Percentiles rank a stretch among this genome's conserved stretches.
Evolutionary conservation across 2,329 filamentous ascomycete species (phyloP).

Genomic region (Alternaria gaisen): DNA sequence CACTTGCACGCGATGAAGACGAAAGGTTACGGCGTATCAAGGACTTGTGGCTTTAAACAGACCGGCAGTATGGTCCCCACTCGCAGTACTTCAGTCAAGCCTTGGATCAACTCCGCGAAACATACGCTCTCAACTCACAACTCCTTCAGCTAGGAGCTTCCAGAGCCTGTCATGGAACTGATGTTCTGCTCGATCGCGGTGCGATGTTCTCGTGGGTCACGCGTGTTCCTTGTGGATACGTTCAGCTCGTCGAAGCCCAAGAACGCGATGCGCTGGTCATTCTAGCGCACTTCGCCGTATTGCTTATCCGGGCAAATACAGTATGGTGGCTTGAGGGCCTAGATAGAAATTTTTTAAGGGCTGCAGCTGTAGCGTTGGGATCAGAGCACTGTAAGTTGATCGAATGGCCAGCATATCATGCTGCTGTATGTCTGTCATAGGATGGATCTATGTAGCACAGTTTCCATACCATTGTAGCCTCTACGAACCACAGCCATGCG

Average conservation of each 20-base stretch:
- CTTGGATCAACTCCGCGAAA: neutral
- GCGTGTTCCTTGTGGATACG: neutral
- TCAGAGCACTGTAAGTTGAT: neutral
- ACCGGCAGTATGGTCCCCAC: neutral
- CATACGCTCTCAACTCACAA: neutral
- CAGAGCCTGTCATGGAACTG: neutral
- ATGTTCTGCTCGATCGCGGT: neutral
- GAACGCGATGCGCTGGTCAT: neutral
- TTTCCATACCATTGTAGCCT: accelerated
- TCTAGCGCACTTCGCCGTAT: neutral
- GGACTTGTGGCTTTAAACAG: neutral
- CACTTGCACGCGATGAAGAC: neutral
- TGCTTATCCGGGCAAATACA: neutral
- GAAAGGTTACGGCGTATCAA: neutral
- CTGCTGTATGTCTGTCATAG: neutral
- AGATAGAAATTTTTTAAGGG: neutral
- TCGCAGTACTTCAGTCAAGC: neutral
- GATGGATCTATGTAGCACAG: accelerated
- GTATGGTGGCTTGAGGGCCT: neutral
- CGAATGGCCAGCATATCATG: neutral
- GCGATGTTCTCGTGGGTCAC: neutral
- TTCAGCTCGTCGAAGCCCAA: neutral
- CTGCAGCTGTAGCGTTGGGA: neutral
- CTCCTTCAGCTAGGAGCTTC: neutral
- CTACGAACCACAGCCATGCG: neutral